A percentile compares a stretch with the other conserved stretches of the same genome.
Conservation (phyloP, 306 rosid species). For the Cyclanthera cordifolia region DNA sequence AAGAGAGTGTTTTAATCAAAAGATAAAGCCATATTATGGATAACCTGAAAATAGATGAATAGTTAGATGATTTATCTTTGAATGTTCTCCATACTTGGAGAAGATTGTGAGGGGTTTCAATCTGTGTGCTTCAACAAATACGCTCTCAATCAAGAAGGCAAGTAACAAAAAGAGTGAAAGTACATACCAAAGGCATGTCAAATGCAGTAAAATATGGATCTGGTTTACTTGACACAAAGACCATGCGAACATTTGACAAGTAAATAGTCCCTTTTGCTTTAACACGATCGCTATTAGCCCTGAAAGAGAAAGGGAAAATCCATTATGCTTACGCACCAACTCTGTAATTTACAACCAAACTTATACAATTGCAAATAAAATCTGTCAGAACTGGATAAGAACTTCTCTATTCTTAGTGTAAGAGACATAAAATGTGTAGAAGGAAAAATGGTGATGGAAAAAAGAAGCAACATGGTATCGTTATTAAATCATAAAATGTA, state of each 20-base stretch:
- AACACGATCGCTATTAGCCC: slow-evolving; percentile 46
- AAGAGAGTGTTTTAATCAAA: no score
- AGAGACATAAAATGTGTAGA: background rate
- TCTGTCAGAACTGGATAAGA: background rate
- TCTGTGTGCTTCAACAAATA: background rate
- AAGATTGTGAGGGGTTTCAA: background rate
- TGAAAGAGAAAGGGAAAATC: slow-evolving; percentile 17
- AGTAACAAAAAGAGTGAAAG: background rate
- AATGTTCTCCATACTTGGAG: background rate
- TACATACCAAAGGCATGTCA: slow-evolving; percentile 90
- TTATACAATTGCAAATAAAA: background rate
- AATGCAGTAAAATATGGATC: slow-evolving; percentile 47
- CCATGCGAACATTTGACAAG: slow-evolving; percentile 84
- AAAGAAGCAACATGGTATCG: background rate
- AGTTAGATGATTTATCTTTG: no score
- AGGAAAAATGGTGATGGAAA: background rate
- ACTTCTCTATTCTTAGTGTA: background rate
- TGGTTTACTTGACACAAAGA: slow-evolving; percentile 60
- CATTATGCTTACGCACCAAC: background rate
- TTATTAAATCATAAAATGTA: background rate
- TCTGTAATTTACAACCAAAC: background rate
- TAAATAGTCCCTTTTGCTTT: slow-evolving; percentile 80
- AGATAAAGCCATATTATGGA: no score
- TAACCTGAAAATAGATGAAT: no score
- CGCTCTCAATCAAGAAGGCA: background rate